Evolutionary conservation across 2,329 filamentous ascomycete genomes (phyloP), one percentile per base, ranked within the genome.

Genomic region (Chaetoscypha palmicola): DNA sequence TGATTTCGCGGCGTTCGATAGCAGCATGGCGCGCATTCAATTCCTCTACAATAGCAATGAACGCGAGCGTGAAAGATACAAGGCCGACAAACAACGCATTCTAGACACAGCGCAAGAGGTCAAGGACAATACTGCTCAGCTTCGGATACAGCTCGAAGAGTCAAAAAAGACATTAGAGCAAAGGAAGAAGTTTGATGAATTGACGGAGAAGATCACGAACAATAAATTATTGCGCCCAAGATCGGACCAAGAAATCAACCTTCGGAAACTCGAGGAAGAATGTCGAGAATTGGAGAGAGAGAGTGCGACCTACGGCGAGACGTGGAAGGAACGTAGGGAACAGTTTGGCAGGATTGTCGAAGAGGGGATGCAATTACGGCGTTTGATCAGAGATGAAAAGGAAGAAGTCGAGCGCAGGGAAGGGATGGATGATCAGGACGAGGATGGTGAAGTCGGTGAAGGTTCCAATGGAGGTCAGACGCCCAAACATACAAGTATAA

Each of bases 341-440:
- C 88, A 95, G 65, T 95, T 96, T 64, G 86, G 83, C 46, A 76
- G 79, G 44, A 90, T 97, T 58, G 86, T 95, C 61, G 86, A 90
- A 47, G 91, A 96, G 68, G 88, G 88, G n/a, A 85, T 86, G 76
- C 74, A 86, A 51, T 74, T 97, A 63, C 73, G 90, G 46, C 75
- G 86, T 38, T 73, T 94, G 62, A 95, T 97, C 59, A 81, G 89
- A 48, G 90, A 95, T 59, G 91, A 96, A 71, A 94, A 95, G 67
- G 90, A 95, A 63, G 89, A 95, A 66, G 86, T 92, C 0, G 89
- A 95, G 66, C 73, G 87, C 32, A 77, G 88, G 43, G 88, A 94
- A 64, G 88, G 87, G 22, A 88, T 88, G 79, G 80, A 79, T 43
- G 59, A 52, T 21, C 57, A 52, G 52, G 81, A 79, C 37, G 76